A percentile compares a stretch with the other conserved stretches of the same genome.
These are phyloP conservation scores for Cadophora luteo-olivacea DNA, from an alignment of 2,329 filamentous ascomycete species.

Conservation along the genomic window DNA sequence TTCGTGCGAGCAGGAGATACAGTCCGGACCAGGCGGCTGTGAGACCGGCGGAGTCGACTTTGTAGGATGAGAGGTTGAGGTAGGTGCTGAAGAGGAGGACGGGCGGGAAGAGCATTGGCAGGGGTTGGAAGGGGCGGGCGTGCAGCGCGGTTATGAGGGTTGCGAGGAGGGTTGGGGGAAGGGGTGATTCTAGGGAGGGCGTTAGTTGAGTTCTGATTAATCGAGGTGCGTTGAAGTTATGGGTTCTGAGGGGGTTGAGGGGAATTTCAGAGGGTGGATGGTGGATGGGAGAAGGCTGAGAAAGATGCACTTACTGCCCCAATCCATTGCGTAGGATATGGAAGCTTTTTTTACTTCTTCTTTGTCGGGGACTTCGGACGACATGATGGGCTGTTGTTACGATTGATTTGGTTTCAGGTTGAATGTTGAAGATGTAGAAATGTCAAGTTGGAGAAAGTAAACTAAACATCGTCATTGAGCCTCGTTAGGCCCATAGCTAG, in stretches of 20 bases:
- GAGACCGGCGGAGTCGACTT: conserved; percentile 67
- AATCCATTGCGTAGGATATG: conserved; percentile 54
- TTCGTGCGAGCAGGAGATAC: conserved; percentile 66
- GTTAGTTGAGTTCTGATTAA: too few species aligned
- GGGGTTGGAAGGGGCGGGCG: conserved; percentile 67
- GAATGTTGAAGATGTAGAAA: not conserved
- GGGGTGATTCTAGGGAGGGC: conserved; percentile 59
- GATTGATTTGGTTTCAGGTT: not conserved
- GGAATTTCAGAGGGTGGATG: not conserved
- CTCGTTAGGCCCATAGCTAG: not conserved
- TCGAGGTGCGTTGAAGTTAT: too few species aligned
- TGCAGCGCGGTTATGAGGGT: conserved; percentile 71
- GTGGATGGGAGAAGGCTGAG: conserved; percentile 10
- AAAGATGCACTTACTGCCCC: conserved; percentile 54
- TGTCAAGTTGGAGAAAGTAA: not conserved
- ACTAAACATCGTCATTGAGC: conserved; percentile 11
- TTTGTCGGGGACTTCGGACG: conserved; percentile 33
- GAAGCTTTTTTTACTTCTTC: conserved; percentile 47
- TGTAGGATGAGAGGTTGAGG: conserved; percentile 67
- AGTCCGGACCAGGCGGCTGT: conserved; percentile 69
- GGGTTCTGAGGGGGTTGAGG: too few species aligned
- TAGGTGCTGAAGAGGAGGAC: conserved; percentile 71
- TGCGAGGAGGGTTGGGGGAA: conserved; percentile 69
- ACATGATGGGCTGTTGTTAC: conserved; percentile 30
- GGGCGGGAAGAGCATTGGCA: conserved; percentile 72